phyloP scores from a whole-genome alignment of 441 rosid species.

The Brassica balearica region DNA sequence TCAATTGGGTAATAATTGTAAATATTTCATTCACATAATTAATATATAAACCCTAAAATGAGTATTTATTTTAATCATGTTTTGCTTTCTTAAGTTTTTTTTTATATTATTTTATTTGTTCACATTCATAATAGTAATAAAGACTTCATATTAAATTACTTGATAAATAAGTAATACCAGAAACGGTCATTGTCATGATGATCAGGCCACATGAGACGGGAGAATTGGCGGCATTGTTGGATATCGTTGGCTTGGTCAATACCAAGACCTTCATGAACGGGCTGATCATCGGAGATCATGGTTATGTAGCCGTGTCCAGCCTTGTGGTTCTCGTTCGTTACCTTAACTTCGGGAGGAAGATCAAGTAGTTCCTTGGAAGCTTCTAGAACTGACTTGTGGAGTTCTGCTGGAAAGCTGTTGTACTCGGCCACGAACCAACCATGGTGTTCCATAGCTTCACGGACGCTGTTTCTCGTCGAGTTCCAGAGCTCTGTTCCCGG shows the following conservation, averaged over 20 bases:
- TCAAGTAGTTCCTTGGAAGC: conserved; percentile 53
- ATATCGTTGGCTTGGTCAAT: conserved; percentile 55
- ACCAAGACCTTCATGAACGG: conserved; percentile 66
- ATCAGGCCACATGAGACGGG: conserved; percentile 70
- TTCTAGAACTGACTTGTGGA: conserved; percentile 47
- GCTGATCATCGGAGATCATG: conserved; percentile 49
- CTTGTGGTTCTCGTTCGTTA: conserved; percentile 57
- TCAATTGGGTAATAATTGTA: too few relatives aligned
- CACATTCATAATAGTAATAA: too few relatives aligned
- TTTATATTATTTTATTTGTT: too few relatives aligned
- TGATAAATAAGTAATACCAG: conserved; percentile 47
- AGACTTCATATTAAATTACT: background rate
- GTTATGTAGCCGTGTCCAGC: conserved; percentile 68
- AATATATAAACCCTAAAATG: too few relatives aligned
- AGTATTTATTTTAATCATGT: too few relatives aligned
- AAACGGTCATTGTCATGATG: conserved; percentile 57
- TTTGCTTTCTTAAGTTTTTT: too few relatives aligned
- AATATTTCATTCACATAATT: too few relatives aligned
- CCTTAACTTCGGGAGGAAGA: conserved; percentile 64
- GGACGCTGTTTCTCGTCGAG: conserved; percentile 49
- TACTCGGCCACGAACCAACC: conserved; percentile 62
- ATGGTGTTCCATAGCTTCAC: conserved; percentile 56
- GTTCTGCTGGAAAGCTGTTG: conserved; percentile 43
- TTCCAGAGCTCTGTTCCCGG: conserved; percentile 57
- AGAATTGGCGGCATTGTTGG: conserved; percentile 57